Evolutionary conservation across 257 asterid species (phyloP), one percentile per base, ranked within the genome.

Genomic region (Solanum sparsipilum): DNA sequence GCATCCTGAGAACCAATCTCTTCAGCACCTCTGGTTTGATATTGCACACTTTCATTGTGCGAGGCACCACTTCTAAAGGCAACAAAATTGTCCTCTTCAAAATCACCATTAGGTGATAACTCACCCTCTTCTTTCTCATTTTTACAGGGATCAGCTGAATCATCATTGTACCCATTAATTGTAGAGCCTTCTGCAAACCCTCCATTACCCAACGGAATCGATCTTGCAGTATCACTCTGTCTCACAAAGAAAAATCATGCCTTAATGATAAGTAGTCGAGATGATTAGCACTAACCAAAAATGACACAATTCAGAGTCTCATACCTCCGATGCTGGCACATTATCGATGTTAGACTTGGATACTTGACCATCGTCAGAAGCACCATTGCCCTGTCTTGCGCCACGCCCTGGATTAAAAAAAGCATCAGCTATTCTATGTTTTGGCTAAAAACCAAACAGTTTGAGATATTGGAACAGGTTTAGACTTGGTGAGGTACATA

Each of bases 61-160:
- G 91, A 87, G 81, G 78, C 88, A 90, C 91, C 91, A 82, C 91
- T 92, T 35, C 86, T 94, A 88, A 92, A 91, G 76, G 92, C 93
- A 90, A 91, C 99, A 90, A 93, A 92, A 89, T 94, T 97, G 87
- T 95, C 94, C 91, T 92, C 99, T 90, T 93, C 98, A 90, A 91
- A 94, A 91, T 96, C 97, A 63, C 94, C 94, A 87, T 85, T 93
- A 25, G 98, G 98, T 68, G 99, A 97, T 85, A 95, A 92, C 88
- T 95, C 99, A 38, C 97, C 98, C 92, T 94, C 99, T 92, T 96
- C 99, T 91, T 97, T 97, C 94, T 97, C 99, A 85, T 73, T 93
- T 91, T 94, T 95, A 63, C 94, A 75, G 86, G 94, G 96, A 93
- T 94, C 96, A 81, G 88, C 90, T 58, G 90, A 87, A 70, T 88